Evolutionary conservation across 768 basidiomycete genomes (phyloP), one percentile per base, ranked within the genome.

Genomic region (Pleurotus djamor): DNA sequence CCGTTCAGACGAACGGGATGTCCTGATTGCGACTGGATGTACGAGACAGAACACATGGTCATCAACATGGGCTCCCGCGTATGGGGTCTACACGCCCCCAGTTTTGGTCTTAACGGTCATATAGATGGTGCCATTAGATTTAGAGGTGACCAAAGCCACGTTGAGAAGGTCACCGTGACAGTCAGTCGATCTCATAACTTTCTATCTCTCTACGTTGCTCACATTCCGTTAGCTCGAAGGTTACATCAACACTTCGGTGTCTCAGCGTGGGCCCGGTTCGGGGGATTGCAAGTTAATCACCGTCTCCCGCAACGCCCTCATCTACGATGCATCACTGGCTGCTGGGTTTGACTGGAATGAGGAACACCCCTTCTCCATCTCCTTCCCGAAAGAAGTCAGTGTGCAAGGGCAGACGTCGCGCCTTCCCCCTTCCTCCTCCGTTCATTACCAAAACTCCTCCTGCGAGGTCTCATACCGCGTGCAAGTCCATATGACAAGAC

Each of bases 61-160:
- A 64, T 80, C 33, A 76, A 76, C 63, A 66, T 82, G 28, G 77
- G 79, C 10, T 69, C 69, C 33, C 74, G 74, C 45, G 67, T 71
- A 14, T 78, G 74, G 74, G 72, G 71, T 13, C 65, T 76, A 3
- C 62, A 65, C 48, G 65, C 71, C 21, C 79, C 81, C 8, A 70
- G 71, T 14, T 83, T 80, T 64, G 81, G 81, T 21, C 64, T 71
- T 38, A 70, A 75, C 32, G 76, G 74, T 7, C 64, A 66, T 14
- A 71, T 81, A n/a, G 72, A 78, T 37, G 81, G 80, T 14, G 60
- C 67, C 28, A 60, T 81, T 3, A 65, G 61, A 17, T 70, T 82
- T 56, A 67, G 61, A 16, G 70, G 71, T 44, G 67, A 69, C 21
- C 72, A 72, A 57, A 69, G 70, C n/a, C 71, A 74, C 44, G 71